These are phyloP conservation scores for Calonectria pauciramosa DNA, from an alignment of 2,329 filamentous ascomycete species.

Conservation along the genomic window DNA sequence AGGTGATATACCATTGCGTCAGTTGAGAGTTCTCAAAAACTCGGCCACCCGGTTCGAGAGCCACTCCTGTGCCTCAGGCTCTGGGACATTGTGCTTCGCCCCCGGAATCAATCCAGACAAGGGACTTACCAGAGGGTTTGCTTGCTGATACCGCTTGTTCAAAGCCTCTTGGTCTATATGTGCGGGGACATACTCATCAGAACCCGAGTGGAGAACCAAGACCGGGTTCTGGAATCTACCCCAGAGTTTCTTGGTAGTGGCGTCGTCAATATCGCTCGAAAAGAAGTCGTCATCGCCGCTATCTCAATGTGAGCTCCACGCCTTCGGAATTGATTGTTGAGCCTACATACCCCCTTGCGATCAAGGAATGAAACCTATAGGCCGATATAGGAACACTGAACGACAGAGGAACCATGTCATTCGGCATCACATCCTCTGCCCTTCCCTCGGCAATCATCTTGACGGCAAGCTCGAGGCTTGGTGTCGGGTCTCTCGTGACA, in stretches of 20 bases:
- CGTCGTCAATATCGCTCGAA: constrained; percentile 78
- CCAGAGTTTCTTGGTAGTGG: constrained; percentile 74
- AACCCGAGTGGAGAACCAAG: constrained; percentile 74
- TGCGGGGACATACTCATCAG: constrained; percentile 75
- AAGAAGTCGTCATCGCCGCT: constrained; percentile 89
- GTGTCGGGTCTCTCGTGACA: constrained; percentile 61
- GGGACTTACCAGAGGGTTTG: constrained; percentile 61
- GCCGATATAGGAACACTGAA: constrained; percentile 64
- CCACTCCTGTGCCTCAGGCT: constrained; percentile 62
- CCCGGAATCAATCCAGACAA: constrained; percentile 67
- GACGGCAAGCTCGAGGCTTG: constrained; percentile 63
- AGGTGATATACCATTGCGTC: constrained; percentile 12
- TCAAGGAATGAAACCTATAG: constrained; percentile 65
- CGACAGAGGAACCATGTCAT: constrained; percentile 56
- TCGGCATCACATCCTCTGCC: constrained; percentile 67
- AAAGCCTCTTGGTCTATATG: constrained; percentile 70
- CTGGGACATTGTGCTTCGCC: constrained; percentile 64
- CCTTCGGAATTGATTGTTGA: constrained; percentile 13
- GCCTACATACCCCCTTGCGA: constrained; percentile 61
- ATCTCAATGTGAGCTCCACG: background rate
- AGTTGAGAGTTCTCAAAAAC: constrained; percentile 56
- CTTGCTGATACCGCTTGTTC: constrained; percentile 68
- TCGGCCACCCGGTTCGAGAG: constrained; percentile 60
- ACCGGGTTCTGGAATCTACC: constrained; percentile 71
- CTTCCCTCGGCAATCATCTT: constrained; percentile 68